These are phyloP conservation scores for Triticum dicoccoides DNA, from an alignment of 176 grass and related monocot species.

Conservation along the genomic window DNA sequence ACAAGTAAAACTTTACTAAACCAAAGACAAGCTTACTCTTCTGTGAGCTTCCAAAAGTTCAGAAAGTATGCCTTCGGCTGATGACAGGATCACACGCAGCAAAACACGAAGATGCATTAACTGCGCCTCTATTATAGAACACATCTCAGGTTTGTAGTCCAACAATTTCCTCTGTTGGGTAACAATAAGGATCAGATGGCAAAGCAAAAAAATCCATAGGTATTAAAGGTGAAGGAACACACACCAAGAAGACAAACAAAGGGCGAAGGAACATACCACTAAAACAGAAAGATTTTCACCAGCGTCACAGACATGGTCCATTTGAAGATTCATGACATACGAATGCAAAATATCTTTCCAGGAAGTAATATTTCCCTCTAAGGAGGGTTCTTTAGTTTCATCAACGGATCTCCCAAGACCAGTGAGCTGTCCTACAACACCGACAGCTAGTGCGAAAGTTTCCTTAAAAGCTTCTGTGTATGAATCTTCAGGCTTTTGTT, in stretches of 20 bases:
- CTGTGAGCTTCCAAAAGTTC: conserved; percentile 78
- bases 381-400: conserved; percentile 39
- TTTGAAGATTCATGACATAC: conserved; percentile 52
- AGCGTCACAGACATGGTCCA: conserved; percentile 55
- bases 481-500: conserved; percentile 42
- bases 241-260: conserved; percentile 26
- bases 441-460: conserved; percentile 36
- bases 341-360: conserved; percentile 81
- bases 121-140: conserved; percentile 49
- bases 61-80: conserved; percentile 73
- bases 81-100: conserved; percentile 51
- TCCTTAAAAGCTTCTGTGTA: conserved; percentile 46
- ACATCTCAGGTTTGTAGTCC: conserved; percentile 51
- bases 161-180: conserved; percentile 27
- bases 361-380: conserved; percentile 49
- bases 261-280: conserved; percentile 49
- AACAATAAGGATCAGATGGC: conserved; percentile 26
- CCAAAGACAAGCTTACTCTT: conserved; percentile 47
- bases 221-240: conserved; percentile 28
- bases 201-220: neutral
- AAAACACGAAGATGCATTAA: conserved; percentile 63
- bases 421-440: conserved; percentile 44
- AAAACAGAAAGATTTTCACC: conserved; percentile 43
- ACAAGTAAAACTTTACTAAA: neutral
- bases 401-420: conserved; percentile 24